These are phyloP conservation scores for Dictyostelium capitatum DNA, from an alignment of 78 protist genomes.

Conservation along the genomic window DNA sequence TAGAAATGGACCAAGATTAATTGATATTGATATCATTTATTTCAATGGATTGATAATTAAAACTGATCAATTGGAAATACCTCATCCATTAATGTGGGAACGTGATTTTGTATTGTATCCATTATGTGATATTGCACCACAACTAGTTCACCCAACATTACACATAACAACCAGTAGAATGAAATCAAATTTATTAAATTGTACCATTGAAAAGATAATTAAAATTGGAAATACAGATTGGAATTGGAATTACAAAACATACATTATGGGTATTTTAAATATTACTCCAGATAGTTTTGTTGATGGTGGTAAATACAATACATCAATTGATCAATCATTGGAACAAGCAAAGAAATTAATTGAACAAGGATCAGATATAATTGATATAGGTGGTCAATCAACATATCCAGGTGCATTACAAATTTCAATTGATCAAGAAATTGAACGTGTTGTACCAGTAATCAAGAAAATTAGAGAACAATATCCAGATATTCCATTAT, in stretches of 20 bases:
- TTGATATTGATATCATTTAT: conserved; percentile 89
- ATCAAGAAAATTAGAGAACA: conserved; percentile 45
- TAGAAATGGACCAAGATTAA: conserved; percentile 87
- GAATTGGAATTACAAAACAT: conserved; percentile 57
- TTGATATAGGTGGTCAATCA: conserved; percentile 90
- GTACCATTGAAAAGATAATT: conserved; percentile 3
- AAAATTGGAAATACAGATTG: background rate
- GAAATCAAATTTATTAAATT: conserved; percentile 16
- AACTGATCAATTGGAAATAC: conserved; percentile 64
- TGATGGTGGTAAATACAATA: conserved; percentile 82
- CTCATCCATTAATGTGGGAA: conserved; percentile 89
- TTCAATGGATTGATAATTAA: conserved; percentile 42
- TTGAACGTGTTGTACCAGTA: conserved; percentile 67
- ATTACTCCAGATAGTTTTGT: conserved; percentile 89
- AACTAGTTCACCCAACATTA: conserved; percentile 37
- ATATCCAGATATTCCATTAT: conserved; percentile 20
- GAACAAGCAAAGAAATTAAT: conserved; percentile 26
- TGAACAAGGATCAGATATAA: conserved; percentile 71
- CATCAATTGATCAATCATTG: background rate
- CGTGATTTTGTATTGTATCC: conserved; percentile 90
- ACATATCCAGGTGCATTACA: conserved; percentile 84
- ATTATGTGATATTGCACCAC: conserved; percentile 81
- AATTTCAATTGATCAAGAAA: conserved; percentile 75
- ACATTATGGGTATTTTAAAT: conserved; percentile 89
- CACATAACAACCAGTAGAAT: conserved; percentile 56